These are phyloP conservation scores for Phytopythium kandeliae DNA, from an alignment of 352 stramenopile species.

Conservation along the genomic window DNA sequence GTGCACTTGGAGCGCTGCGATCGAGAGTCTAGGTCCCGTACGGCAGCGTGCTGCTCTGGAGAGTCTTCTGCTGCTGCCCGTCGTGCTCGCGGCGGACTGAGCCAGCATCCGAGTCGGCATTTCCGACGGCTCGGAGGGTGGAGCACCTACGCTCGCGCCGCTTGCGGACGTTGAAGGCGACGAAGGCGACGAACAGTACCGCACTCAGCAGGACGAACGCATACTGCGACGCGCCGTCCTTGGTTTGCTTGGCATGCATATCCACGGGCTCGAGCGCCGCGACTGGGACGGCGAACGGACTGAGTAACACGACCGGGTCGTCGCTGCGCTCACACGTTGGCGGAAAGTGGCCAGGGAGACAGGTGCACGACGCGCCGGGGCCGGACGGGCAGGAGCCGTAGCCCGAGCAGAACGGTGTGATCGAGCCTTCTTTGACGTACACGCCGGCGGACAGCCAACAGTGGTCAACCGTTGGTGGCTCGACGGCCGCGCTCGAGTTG, in stretches of 20 bases:
- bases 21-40: slow-evolving; percentile 1
- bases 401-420: slow-evolving; percentile 68
- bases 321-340: slow-evolving; percentile 41
- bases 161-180: slow-evolving; percentile 2
- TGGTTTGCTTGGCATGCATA: background rate
- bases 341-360: slow-evolving; percentile 21
- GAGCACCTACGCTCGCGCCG: background rate
- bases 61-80: background rate
- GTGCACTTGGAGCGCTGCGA: background rate
- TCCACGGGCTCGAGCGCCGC: background rate
- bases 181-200: background rate
- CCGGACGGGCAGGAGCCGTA: slow-evolving; percentile 60
- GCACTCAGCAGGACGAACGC: slow-evolving; percentile 3
- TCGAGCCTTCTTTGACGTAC: slow-evolving; percentile 39
- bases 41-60: background rate
- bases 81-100: background rate
- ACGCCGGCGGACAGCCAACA: slow-evolving; percentile 69
- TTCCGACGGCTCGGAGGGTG: background rate
- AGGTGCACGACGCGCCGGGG: slow-evolving; percentile 61
- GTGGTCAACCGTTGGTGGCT: slow-evolving; percentile 56
- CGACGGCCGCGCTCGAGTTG: slow-evolving; percentile 4
- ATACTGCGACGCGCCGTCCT: background rate
- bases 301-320: slow-evolving; percentile 15
- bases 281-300: background rate
- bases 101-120: background rate